phyloP scores from a whole-genome alignment of 1,284 basidiomycete genomes.

The Moesziomyces globuligerus region DNA sequence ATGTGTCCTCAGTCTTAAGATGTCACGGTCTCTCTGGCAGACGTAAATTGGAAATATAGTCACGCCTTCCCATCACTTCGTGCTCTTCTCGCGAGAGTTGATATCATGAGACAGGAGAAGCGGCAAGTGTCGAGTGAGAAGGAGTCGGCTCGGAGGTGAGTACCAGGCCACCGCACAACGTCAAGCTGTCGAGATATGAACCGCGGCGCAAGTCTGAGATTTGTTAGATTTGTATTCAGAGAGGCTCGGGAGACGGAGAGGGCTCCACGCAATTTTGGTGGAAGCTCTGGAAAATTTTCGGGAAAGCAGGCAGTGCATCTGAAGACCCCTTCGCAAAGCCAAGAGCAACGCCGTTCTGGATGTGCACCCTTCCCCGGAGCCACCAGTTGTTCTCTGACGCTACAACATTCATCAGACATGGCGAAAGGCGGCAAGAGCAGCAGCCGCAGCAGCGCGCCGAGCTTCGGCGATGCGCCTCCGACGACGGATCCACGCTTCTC shows the following conservation, averaged over 20 bases:
- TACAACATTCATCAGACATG: no score
- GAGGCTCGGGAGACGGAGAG: neutral
- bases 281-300: conserved; percentile 1
- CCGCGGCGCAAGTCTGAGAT: no score
- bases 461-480: conserved; percentile 29
- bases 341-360: neutral
- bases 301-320: neutral
- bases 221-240: no score
- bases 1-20: neutral
- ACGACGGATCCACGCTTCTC: conserved; percentile 74
- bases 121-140: no score
- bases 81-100: no score
- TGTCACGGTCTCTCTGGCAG: neutral
- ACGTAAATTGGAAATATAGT: conserved; percentile 19
- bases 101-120: no score
- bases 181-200: no score
- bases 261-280: neutral
- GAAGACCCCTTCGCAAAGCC: neutral
- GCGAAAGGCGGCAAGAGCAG: conserved; percentile 26
- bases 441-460: neutral
- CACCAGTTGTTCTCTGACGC: neutral
- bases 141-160: no score
- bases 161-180: no score
- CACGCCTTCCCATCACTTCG: neutral
- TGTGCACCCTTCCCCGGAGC: neutral